Conservation (phyloP, 1,284 basidiomycete genomes). For the Golubevia pallescens region DNA sequence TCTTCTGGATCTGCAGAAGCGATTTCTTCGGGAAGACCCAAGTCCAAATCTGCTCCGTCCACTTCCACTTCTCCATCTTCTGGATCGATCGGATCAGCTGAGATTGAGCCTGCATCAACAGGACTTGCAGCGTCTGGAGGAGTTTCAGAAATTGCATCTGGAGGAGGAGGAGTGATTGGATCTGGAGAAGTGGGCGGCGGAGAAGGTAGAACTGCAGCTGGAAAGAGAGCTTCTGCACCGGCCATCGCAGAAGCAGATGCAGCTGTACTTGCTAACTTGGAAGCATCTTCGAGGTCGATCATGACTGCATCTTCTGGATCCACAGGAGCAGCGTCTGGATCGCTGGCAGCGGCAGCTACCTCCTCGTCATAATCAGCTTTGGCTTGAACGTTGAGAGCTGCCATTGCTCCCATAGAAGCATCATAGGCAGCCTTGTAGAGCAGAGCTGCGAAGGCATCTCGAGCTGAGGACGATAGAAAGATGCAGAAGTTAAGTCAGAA, state of each 20-base stretch:
- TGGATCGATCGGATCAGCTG: not conserved
- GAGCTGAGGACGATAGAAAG: not conserved
- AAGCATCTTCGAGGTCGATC: not conserved
- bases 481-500: no score
- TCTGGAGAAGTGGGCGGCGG: no score
- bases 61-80: not conserved
- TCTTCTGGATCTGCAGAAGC: slow-evolving; percentile 58
- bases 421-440: not conserved
- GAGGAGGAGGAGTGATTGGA: not conserved
- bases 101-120: not conserved
- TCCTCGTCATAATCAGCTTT: not conserved
- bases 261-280: not conserved
- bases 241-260: not conserved
- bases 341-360: not conserved
- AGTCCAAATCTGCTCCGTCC: not conserved
- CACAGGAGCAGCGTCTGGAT: not conserved
- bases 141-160: not conserved
- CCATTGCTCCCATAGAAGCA: not conserved
- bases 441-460: not conserved
- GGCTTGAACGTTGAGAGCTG: not conserved
- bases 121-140: not conserved
- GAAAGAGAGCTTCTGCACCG: not conserved
- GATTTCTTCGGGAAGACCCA: slow-evolving; percentile 2
- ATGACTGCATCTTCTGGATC: not conserved
- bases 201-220: no score